Conservation (phyloP, 768 basidiomycete species). For the Leccinum imitatum region DNA sequence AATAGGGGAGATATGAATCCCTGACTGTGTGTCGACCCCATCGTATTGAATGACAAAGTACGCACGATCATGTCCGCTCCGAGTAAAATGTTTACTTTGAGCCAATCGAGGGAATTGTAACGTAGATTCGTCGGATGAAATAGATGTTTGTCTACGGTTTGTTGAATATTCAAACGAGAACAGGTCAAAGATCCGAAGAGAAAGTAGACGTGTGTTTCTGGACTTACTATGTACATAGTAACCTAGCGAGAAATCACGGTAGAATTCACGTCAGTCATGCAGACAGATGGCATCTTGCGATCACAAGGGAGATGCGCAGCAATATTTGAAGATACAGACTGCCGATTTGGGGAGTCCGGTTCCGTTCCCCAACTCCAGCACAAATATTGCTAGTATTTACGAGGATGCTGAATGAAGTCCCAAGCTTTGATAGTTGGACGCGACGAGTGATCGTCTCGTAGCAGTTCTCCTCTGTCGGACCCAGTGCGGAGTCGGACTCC, state of each 20-base stretch:
- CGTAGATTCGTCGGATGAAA: conserved; percentile 42
- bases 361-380: conserved; percentile 78
- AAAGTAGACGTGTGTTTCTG: background rate
- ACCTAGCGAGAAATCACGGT: conserved; percentile 57
- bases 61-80: conserved; percentile 52
- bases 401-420: too few species aligned
- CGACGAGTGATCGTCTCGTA: too few species aligned
- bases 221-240: conserved; percentile 63
- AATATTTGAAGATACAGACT: conserved; percentile 34
- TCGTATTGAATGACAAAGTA: background rate
- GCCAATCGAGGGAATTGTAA: conserved; percentile 47
- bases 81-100: conserved; percentile 38
- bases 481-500: too few species aligned
- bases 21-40: too few species aligned
- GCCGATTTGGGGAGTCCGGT: conserved; percentile 54
- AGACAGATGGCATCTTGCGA: conserved; percentile 29
- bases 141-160: conserved; percentile 53
- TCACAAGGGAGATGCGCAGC: conserved; percentile 2
- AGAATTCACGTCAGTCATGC: conserved; percentile 66
- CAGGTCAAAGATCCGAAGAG: background rate
- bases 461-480: too few species aligned
- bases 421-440: too few species aligned
- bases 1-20: conserved; percentile 45
- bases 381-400: conserved; percentile 3
- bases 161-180: background rate